Percentiles rank a stretch among this genome's conserved stretches.
Conservation (phyloP, 169 alveolate species). For the Plasmodium coatneyi region DNA sequence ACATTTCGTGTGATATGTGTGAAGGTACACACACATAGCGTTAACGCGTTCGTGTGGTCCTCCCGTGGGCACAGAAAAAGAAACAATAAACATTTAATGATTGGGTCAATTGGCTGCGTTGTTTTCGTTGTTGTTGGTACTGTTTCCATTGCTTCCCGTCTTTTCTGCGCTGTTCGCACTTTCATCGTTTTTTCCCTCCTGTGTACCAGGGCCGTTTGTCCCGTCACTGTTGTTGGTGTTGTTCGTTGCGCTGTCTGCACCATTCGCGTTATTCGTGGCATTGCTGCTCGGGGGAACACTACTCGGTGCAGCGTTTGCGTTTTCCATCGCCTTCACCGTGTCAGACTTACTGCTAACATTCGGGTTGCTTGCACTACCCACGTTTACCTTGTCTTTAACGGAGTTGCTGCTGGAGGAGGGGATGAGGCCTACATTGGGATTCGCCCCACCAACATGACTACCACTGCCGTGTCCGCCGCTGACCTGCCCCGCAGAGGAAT, state of each 20-base stretch:
- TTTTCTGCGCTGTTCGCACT: neutral
- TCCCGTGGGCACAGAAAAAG: neutral
- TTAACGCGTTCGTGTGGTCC: neutral
- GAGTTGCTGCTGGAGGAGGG: neutral
- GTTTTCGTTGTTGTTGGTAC: neutral
- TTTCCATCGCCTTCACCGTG: neutral
- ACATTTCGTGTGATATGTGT: neutral
- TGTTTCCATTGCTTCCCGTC: neutral
- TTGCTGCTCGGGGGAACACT: neutral
- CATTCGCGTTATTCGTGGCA: neutral
- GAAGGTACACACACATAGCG: neutral
- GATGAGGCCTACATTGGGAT: neutral
- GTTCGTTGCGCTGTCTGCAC: neutral
- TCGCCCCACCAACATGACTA: neutral
- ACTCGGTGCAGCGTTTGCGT: neutral
- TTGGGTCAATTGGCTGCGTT: neutral
- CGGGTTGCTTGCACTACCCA: neutral
- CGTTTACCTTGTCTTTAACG: slow-evolving; percentile 12
- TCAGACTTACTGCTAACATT: neutral
- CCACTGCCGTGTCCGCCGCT: neutral
- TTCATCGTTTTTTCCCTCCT: neutral
- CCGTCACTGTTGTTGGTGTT: neutral
- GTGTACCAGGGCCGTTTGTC: neutral
- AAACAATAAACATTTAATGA: neutral
- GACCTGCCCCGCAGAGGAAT: neutral